phyloP scores from a whole-genome alignment of 2,329 filamentous ascomycete species.

The Teratosphaeria viscida region DNA sequence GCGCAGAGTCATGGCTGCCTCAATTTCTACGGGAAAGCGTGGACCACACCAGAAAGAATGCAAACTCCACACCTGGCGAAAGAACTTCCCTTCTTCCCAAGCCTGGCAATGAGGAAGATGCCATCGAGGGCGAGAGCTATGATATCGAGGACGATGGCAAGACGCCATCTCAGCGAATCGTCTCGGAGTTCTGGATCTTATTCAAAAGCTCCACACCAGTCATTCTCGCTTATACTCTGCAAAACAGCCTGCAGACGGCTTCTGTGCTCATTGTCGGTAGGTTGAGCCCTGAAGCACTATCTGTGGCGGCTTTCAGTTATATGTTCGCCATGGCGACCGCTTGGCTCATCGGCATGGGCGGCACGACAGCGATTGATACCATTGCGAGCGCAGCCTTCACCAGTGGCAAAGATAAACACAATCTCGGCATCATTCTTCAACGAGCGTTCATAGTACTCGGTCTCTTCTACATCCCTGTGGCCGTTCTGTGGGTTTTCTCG shows the following conservation, averaged over 20 bases:
- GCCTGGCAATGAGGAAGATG: conserved; percentile 15
- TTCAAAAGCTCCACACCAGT: conserved; percentile 63
- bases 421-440: conserved; percentile 69
- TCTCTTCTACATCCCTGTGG: conserved; percentile 62
- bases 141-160: conserved; percentile 28
- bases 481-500: conserved; percentile 62
- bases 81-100: conserved; percentile 17
- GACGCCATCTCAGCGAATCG: conserved; percentile 29
- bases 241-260: conserved; percentile 74
- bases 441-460: conserved; percentile 62
- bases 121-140: conserved; percentile 25
- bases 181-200: conserved; percentile 56
- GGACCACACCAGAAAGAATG: conserved; percentile 1
- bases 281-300: conserved; percentile 66
- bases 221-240: conserved; percentile 73
- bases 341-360: conserved; percentile 77
- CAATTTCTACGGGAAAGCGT: conserved; percentile 8
- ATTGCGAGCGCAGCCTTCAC: conserved; percentile 76
- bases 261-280: conserved; percentile 75
- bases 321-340: conserved; percentile 90
- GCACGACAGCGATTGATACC: conserved; percentile 78
- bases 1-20: conserved; percentile 19
- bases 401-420: conserved; percentile 65
- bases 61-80: conserved; percentile 27
- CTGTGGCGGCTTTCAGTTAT: conserved; percentile 76